A percentile compares a stretch with the other conserved stretches of the same genome.
Conservation (phyloP, 495 filamentous ascomycete species). For the Amorphotheca resinae region DNA sequence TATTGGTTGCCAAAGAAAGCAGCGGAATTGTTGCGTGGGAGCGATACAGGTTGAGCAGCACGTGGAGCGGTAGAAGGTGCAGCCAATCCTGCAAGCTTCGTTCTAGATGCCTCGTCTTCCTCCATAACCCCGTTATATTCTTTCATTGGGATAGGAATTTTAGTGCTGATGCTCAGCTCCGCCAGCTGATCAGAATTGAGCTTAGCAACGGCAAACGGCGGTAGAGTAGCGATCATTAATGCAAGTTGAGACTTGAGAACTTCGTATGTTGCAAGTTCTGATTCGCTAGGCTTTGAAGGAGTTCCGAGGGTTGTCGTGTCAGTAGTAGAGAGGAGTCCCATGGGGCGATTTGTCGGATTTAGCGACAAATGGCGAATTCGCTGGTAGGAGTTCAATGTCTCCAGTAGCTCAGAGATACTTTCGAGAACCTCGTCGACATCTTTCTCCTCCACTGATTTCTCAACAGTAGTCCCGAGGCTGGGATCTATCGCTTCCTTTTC, state of each 20-base stretch:
- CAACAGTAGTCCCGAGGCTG: slow-evolving; percentile 26
- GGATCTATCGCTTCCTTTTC: slow-evolving; percentile 31
- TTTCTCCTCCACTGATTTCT: slow-evolving; percentile 41
- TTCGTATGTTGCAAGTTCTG: slow-evolving; percentile 64
- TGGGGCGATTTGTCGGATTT: slow-evolving; percentile 34
- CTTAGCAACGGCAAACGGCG: slow-evolving; percentile 77
- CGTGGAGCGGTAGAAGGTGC: slow-evolving; percentile 1
- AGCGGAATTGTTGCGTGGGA: slow-evolving; percentile 14
- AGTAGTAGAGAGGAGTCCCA: slow-evolving; percentile 25
- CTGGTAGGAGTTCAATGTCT: slow-evolving; percentile 79
- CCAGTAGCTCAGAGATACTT: slow-evolving; percentile 71
- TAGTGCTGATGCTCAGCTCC: slow-evolving; percentile 72
- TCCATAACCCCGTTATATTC: slow-evolving; percentile 76
- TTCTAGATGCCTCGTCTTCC: slow-evolving; percentile 52
- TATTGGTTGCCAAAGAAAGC: slow-evolving; percentile 21
- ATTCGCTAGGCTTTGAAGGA: slow-evolving; percentile 39
- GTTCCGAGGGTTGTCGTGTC: slow-evolving; percentile 37
- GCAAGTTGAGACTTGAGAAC: slow-evolving; percentile 59
- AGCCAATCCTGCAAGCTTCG: slow-evolving; percentile 18
- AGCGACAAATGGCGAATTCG: slow-evolving; percentile 62
- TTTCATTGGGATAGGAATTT: slow-evolving; percentile 56
- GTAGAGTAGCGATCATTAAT: slow-evolving; percentile 59
- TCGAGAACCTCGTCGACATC: slow-evolving; percentile 61
- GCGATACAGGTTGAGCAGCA: slow-evolving; percentile 2
- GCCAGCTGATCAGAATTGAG: slow-evolving; percentile 73